phyloP scores from a whole-genome alignment of 371 early-diverging fungal species.

The Mucor racemosus region DNA sequence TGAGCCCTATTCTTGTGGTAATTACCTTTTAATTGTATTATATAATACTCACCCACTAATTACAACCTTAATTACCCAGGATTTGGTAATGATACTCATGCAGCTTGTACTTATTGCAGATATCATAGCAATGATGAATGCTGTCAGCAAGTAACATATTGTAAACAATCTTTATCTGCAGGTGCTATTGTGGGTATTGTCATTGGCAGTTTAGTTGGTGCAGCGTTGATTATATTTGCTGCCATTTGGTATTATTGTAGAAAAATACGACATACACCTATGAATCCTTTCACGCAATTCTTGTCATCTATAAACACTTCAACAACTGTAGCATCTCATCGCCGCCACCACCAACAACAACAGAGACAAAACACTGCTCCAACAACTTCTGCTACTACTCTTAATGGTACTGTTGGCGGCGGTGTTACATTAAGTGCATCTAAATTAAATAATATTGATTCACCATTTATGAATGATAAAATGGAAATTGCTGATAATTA shows the following conservation, averaged over 20 bases:
- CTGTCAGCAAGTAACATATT: constrained; percentile 25
- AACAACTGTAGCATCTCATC: neutral
- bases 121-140: constrained; percentile 27
- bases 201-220: constrained; percentile 14
- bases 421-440: neutral
- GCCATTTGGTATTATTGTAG: neutral
- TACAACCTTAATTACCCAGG: constrained; percentile 18
- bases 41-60: neutral
- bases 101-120: constrained; percentile 37
- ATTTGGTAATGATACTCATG: constrained; percentile 21
- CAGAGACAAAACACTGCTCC: neutral
- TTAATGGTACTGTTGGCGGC: neutral
- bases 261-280: neutral
- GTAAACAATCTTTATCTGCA: constrained; percentile 18
- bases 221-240: neutral
- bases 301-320: constrained; percentile 6
- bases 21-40: neutral
- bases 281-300: neutral
- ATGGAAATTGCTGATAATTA: neutral
- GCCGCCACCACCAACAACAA: neutral
- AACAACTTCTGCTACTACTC: neutral
- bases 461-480: constrained; percentile 1
- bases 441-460: neutral
- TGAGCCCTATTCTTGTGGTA: constrained; percentile 51
- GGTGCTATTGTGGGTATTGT: constrained; percentile 42